Evolutionary conservation across 2,329 filamentous ascomycete species (phyloP), one percentile per base, ranked within the genome.

Genomic region (Ramichloridium luteum): DNA sequence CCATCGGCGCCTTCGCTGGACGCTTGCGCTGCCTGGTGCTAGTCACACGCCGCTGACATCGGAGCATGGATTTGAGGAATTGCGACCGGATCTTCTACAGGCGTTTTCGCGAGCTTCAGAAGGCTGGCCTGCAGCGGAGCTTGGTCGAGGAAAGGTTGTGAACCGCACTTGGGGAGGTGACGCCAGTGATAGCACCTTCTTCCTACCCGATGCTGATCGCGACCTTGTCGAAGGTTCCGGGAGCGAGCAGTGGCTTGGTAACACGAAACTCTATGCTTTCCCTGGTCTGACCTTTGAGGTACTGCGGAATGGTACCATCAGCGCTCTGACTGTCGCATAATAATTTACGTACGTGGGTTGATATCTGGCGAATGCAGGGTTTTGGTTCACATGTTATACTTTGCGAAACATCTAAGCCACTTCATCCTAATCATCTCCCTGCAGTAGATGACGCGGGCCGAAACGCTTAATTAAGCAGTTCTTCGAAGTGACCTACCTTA

Each of bases 211-310:
- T 44, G 41, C 41, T 10, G 41, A 48, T 17, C 27, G 46, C 47
- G 46, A 62, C 47, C 49, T 59, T 44, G 51, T 60, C 51, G 48
- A 54, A 41, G 64, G 47, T 56, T 57, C 50, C 47, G 59, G 43
- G 57, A 56, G 46, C 48, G 60, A 70, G 57, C 53, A 65, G 56
- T 51, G 77, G 40, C 55, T 78, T 38, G 74, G 73, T 13, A 80
- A 78, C 34, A 93, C 86, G 11, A 88, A 86, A 39, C 59, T 98
- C 16, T 96, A 84, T 60, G 86, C 88, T 1, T 94, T 94, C 50
- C 88, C 90, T 0, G 88, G 90, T 0, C 61, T 96, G 56, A 74
- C 94, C 28, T 96, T 98, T 61, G 90, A 98, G 60, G 88, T 98
- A 16, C 60, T 96, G 56, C 86, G 82, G 72, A 94, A 93, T 51